Base-by-base conservation (phyloP, 108 stramenopile species). In the Cyclotella cryptica region DNA sequence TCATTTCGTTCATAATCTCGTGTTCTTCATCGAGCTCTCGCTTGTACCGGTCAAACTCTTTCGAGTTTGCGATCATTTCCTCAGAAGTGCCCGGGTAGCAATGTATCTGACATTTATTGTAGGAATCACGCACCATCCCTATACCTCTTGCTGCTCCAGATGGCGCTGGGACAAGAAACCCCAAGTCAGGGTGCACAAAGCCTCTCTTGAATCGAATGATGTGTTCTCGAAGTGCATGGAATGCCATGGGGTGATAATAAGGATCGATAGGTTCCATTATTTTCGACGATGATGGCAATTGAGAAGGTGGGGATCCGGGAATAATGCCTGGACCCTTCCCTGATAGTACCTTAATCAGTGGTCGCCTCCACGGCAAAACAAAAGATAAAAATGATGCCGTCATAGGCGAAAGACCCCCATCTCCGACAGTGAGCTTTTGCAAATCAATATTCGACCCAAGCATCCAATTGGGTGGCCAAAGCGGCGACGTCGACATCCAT, bases 181-280 rank as follows among this genome's bases (percentile, higher is more conserved):
- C 94, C 59, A 95, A 74, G 77, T 95, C 94, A 18, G 94, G 92
- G 75, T 95, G 92, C 5, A 95, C 94, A 71, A 74, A 95, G 49
- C 94, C 94, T 19, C 83, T 84, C 22, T 85, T 79, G 66, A 88
- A 89, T 54, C 94, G 74, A 43, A 91, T 59, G 12, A 95, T 68
- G 27, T 91, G 85, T 80, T 95, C 93, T 30, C 90, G 78, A 30
- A 95, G 58, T 10, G 85, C 83, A 21, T 85, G 75, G 71, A 86
- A 95, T 17, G 89, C 79, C 55, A 77, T 84, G 15, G 93, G 90
- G 83, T 92, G 88, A 30, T 80, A 83, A 10, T 52, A 79, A 18
- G 77, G 61, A 70, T 83, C 69, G 18, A 72, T 65, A 1, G 51
- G 65, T 0, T 22, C 43, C 27, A 22, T 75, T 47, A 43, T 15